Conservation (phyloP, 306 rosid species). For the Prinsepia uniflora region DNA sequence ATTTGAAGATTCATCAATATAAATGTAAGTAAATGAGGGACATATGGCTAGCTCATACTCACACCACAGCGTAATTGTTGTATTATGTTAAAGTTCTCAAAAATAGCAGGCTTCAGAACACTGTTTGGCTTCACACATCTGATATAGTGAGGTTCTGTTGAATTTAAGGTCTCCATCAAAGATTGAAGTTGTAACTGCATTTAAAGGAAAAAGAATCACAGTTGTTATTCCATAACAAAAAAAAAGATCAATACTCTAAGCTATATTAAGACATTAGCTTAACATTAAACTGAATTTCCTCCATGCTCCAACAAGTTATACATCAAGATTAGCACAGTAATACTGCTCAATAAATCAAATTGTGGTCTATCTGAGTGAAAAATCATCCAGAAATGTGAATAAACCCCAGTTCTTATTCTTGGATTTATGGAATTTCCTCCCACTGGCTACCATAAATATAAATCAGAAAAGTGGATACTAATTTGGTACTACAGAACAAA, state of each 20-base stretch:
- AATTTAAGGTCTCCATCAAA: conserved; percentile 94
- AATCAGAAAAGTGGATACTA: background rate
- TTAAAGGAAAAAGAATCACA: conserved; percentile 21
- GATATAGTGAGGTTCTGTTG: conserved; percentile 98
- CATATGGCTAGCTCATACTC: conserved; percentile 44
- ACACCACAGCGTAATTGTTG: conserved; percentile 99
- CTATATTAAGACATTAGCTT: background rate
- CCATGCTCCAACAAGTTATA: background rate
- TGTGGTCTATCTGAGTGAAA: background rate
- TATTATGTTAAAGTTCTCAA: conserved; percentile 84
- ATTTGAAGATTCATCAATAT: conserved; percentile 2
- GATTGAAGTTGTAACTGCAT: conserved; percentile 99
- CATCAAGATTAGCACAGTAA: background rate
- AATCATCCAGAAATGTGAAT: too few species aligned
- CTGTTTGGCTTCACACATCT: conserved; percentile 99
- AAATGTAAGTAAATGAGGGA: conserved; percentile 24
- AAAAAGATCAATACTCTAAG: conserved; percentile 15
- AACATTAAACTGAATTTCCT: background rate
- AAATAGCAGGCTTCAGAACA: conserved; percentile 92
- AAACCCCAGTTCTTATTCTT: too few species aligned
- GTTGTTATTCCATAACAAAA: conserved; percentile 21
- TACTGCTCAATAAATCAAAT: background rate
- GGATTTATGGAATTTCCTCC: background rate
- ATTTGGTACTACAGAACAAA: background rate
- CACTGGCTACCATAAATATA: background rate